A percentile compares a stretch with the other conserved stretches of the same genome.
phyloP scores from a whole-genome alignment of 768 basidiomycete genomes.

The Mycena alexandri region DNA sequence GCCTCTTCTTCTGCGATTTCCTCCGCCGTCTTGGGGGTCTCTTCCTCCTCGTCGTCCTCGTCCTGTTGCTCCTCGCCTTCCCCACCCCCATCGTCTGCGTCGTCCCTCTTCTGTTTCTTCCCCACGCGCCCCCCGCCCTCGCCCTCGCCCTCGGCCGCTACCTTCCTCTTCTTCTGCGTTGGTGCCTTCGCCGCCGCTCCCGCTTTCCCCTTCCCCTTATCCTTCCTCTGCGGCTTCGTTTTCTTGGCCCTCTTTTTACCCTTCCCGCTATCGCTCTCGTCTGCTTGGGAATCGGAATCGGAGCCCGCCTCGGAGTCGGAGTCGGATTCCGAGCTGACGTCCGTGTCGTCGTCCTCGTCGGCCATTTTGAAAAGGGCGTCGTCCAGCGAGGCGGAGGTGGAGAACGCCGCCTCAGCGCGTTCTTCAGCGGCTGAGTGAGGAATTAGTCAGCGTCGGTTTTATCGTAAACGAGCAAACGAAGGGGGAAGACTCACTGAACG shows the following conservation, averaged over 20 bases:
- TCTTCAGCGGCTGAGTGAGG: background rate
- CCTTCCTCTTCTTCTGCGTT: too few relatives aligned
- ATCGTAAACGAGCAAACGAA: too few relatives aligned
- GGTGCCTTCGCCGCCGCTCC: background rate
- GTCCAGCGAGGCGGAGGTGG: background rate
- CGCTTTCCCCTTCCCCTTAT: background rate
- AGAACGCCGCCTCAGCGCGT: background rate
- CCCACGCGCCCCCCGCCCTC: background rate
- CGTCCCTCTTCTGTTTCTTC: background rate
- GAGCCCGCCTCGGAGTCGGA: background rate
- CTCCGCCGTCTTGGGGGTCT: too few relatives aligned
- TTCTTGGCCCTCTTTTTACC: background rate
- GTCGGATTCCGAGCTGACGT: background rate
- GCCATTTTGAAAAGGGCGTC: background rate
- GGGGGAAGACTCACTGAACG: slow-evolving; percentile 31
- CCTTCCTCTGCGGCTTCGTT: background rate
- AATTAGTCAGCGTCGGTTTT: background rate
- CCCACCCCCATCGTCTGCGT: background rate
- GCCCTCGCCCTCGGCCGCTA: too few relatives aligned
- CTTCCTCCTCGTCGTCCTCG: background rate
- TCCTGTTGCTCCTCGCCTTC: background rate
- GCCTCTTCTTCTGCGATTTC: background rate
- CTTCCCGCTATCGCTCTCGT: background rate
- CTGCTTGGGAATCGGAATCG: background rate
- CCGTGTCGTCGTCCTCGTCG: background rate